A percentile compares a stretch with the other conserved stretches of the same genome.
These are phyloP conservation scores for Pestalotiopsis sp. DNA, from an alignment of 2,329 filamentous ascomycete genomes.

Conservation along the genomic window DNA sequence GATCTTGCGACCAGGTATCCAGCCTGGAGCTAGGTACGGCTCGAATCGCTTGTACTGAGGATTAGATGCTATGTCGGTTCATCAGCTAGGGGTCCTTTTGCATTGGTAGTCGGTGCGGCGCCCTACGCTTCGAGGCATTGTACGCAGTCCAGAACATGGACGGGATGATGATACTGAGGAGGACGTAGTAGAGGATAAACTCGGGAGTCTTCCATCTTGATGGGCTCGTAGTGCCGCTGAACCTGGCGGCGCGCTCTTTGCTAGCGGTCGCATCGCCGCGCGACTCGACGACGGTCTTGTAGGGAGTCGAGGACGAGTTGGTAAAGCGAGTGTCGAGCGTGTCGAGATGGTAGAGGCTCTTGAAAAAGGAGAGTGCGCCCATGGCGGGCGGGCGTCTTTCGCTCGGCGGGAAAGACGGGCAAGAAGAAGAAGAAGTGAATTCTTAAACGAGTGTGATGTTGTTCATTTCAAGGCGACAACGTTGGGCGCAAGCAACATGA, in stretches of 20 bases:
- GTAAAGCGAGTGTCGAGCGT: constrained; percentile 68
- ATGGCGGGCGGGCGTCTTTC: constrained; percentile 5
- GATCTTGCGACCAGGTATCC: constrained; percentile 91
- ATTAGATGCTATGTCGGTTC: constrained; percentile 65
- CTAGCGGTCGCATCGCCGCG: constrained; percentile 45
- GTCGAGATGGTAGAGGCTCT: constrained; percentile 65
- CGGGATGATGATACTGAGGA: constrained; percentile 70
- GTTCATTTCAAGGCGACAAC: background rate
- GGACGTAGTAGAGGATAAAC: constrained; percentile 78
- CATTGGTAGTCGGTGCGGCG: background rate
- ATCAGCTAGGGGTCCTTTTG: constrained; percentile 17
- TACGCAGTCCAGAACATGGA: constrained; percentile 92
- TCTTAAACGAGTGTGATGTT: constrained; percentile 6
- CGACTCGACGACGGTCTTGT: constrained; percentile 59
- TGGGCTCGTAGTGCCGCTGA: constrained; percentile 50
- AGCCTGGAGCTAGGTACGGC: constrained; percentile 74
- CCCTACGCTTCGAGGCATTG: constrained; percentile 78
- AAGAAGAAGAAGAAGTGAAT: background rate
- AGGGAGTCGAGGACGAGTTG: constrained; percentile 69
- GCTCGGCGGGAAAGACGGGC: background rate
- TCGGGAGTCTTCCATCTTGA: constrained; percentile 86
- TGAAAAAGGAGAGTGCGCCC: constrained; percentile 17
- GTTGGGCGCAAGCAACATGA: background rate
- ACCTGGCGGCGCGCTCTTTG: constrained; percentile 45
- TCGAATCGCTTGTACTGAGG: constrained; percentile 79